A percentile compares a stretch with the other conserved stretches of the same genome.
These are phyloP conservation scores for Mycena alexandri DNA, from an alignment of 768 basidiomycete genomes.

Conservation along the genomic window DNA sequence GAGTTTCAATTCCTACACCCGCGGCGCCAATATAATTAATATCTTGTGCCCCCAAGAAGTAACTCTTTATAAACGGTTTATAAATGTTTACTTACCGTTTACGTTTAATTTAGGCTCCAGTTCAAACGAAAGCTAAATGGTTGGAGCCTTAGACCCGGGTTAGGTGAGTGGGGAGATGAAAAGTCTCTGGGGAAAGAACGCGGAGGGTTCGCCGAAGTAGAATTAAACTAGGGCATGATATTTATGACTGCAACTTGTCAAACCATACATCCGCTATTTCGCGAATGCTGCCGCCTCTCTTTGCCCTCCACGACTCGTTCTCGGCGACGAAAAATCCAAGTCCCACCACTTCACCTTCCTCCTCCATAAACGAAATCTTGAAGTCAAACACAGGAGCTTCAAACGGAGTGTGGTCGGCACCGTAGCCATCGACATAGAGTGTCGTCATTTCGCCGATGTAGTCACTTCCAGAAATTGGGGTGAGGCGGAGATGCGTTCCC, in stretches of 20 bases:
- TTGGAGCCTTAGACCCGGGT: no score
- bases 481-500: slow-evolving; percentile 53
- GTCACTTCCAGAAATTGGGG: slow-evolving; percentile 23
- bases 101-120: no score
- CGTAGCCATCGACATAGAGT: slow-evolving; percentile 54
- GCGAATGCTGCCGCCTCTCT: slow-evolving; percentile 36
- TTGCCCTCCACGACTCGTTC: slow-evolving; percentile 39
- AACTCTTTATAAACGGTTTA: no score
- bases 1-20: no score
- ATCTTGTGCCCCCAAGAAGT: no score
- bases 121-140: no score
- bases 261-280: slow-evolving; percentile 51
- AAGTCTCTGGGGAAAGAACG: no score
- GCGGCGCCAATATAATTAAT: no score
- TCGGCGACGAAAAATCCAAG: slow-evolving; percentile 42
- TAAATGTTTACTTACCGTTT: no score
- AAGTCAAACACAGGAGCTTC: slow-evolving; percentile 25
- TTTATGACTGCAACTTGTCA: slow-evolving; percentile 29
- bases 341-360: slow-evolving; percentile 46
- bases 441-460: slow-evolving; percentile 42
- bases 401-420: slow-evolving; percentile 51
- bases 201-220: no score
- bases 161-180: no score
- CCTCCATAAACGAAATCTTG: slow-evolving; percentile 39
- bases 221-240: no score